phyloP scores from a whole-genome alignment of 345 rosid genomes.

The Eucalyptus tenuipes region DNA sequence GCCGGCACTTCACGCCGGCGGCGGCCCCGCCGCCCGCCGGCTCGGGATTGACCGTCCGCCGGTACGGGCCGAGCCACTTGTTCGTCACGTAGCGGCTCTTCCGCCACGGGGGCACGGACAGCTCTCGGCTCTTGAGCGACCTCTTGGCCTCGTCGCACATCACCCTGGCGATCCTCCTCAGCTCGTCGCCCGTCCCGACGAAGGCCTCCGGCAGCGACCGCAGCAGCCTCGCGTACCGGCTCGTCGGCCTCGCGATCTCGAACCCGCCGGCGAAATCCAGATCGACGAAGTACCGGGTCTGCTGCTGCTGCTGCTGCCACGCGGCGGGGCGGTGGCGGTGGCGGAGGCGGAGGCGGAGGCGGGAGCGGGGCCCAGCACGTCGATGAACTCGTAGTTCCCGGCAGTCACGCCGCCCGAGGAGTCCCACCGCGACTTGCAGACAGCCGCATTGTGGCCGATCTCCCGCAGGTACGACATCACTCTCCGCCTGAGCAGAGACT shows the following conservation, averaged over 20 bases:
- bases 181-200: conserved; percentile 44
- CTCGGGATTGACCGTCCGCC: conserved; percentile 35
- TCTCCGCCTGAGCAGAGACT: conserved; percentile 30
- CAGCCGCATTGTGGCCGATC: conserved; percentile 73
- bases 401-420: conserved; percentile 42
- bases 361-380: conserved; percentile 9
- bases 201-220: conserved; percentile 42
- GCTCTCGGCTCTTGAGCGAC: conserved; percentile 47
- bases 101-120: conserved; percentile 84
- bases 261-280: conserved; percentile 68
- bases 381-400: conserved; percentile 79
- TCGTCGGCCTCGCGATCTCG: conserved; percentile 78
- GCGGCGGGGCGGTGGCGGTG: background rate
- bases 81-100: conserved; percentile 81
- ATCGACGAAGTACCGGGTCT: conserved; percentile 50
- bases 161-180: conserved; percentile 39
- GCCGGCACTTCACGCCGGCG: background rate
- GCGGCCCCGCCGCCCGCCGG: conserved; percentile 6
- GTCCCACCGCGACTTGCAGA: conserved; percentile 77
- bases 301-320: background rate
- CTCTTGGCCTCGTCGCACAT: conserved; percentile 54
- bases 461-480: conserved; percentile 52
- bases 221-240: conserved; percentile 28
- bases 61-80: conserved; percentile 78
- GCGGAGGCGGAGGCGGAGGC: background rate